A percentile compares a stretch with the other conserved stretches of the same genome.
Conservation (phyloP, 140 eudicot genomes). For the Senecio squalidus region DNA sequence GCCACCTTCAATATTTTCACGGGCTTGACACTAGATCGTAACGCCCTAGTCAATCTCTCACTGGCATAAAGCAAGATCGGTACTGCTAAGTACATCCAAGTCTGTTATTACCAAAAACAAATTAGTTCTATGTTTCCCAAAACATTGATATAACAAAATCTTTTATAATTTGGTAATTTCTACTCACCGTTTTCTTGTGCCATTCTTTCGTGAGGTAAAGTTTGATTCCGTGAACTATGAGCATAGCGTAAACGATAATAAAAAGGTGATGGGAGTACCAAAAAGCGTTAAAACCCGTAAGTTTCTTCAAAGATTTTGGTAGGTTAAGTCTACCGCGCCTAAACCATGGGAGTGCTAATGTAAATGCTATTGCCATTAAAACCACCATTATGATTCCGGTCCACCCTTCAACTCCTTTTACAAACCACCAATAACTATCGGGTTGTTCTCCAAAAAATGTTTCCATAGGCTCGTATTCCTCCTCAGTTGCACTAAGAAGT, state of each 20-base stretch:
- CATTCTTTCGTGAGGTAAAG: conserved; percentile 67
- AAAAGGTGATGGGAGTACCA: conserved; percentile 95
- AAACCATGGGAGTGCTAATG: conserved; percentile 69
- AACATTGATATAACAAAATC: neutral
- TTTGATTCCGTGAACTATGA: conserved; percentile 67
- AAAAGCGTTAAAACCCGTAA: conserved; percentile 86
- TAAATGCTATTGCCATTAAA: conserved; percentile 84
- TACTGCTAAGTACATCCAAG: conserved; percentile 88
- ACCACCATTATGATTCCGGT: conserved; percentile 80
- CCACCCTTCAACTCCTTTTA: conserved; percentile 60
- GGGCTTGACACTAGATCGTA: conserved; percentile 69
- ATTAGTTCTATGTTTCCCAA: neutral
- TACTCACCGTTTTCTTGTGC: conserved; percentile 79
- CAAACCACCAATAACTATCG: conserved; percentile 53
- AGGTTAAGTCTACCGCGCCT: conserved; percentile 50
- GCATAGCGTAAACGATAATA: conserved; percentile 64
- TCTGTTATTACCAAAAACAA: conserved; percentile 32
- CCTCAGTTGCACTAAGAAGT: conserved; percentile 50
- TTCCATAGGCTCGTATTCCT: conserved; percentile 51
- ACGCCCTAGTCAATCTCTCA: conserved; percentile 63
- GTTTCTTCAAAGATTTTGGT: conserved; percentile 52
- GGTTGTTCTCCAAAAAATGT: conserved; percentile 60
- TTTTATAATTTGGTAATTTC: neutral
- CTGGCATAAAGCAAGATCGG: conserved; percentile 59
- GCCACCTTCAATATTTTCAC: conserved; percentile 73